Base-by-base conservation (phyloP, 257 asterid species). In the Datura wrightii region DNA sequence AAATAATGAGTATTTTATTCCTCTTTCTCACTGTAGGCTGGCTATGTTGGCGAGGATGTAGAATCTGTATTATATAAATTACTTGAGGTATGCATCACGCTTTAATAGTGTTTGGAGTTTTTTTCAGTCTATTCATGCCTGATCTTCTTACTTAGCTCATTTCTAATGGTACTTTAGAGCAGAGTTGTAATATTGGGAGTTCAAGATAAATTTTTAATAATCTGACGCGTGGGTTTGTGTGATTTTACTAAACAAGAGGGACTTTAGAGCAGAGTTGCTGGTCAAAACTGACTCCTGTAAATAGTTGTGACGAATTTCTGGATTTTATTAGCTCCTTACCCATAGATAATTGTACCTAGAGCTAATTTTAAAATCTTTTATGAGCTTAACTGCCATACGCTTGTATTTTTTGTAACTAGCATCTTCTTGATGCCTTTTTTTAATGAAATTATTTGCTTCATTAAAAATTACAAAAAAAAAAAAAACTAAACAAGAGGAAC, bases 21-120 rank as follows among this genome's bases (percentile, higher is more conserved):
- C 62, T 80, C 19, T 46, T 80, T 83, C 53, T 80, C 69, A 82
- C 83, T 86, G 79, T 94, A 95, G 99, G 98, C 98, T 79, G 99
- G 99, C 83, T 95, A 95, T 91, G 97, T 93, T 50, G 99, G 99
- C 59, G 98, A 95, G 90, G 99, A 95, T 89, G 99, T 93, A 88
- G 99, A 94, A 86, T 95, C 99, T 79, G 85, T 95, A 83, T 85
- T 95, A 83, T 90, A 88, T 92, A 94, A 94, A 87, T 87, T 95
- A 85, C 98, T 95, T 81, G 88, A 31, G 98, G 99, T 95, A 90
- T 84, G 91, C 67, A 82, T 55, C 13, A 19, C 8, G 8, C 36
- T 74, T 11, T 74, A 11, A 48, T 74, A 48, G 60, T 19, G 18
- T 50, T 48, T 74, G 42, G 24, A 46, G 41, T 10, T 74, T 6